These are phyloP conservation scores for Sclerotinia glacialis DNA, from an alignment of 2,329 filamentous ascomycete genomes.

Conservation along the genomic window DNA sequence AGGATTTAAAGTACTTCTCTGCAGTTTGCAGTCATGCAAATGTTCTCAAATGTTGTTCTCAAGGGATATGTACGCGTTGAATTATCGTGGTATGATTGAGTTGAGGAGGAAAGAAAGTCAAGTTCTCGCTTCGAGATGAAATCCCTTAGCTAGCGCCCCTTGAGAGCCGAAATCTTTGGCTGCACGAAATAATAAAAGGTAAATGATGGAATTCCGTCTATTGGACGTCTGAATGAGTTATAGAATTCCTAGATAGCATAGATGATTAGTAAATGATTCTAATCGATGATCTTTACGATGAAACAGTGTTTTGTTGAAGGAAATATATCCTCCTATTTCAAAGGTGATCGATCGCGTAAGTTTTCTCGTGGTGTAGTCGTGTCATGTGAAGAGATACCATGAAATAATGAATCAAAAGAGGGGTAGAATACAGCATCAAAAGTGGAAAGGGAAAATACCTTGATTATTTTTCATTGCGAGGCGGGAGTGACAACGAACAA, in stretches of 20 bases:
- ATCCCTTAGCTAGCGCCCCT: conserved; percentile 23
- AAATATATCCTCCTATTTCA: conserved; percentile 12
- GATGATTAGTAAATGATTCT: neutral
- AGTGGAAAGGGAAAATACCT: conserved; percentile 1
- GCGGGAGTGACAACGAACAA: neutral
- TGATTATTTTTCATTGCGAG: neutral
- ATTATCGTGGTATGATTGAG: conserved; percentile 20
- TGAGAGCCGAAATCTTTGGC: conserved; percentile 13
- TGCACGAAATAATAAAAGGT: conserved; percentile 13
- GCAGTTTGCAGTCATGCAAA: conserved; percentile 27
- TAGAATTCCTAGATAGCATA: neutral
- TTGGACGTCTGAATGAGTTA: neutral
- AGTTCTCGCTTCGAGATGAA: conserved; percentile 24
- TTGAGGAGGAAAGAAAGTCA: conserved; percentile 25
- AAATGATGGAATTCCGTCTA: neutral
- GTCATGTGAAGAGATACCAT: conserved; percentile 11
- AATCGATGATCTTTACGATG: neutral
- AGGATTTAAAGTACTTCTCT: conserved; percentile 31
- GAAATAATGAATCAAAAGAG: neutral
- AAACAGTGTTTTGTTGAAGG: neutral
- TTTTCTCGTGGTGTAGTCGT: conserved; percentile 16
- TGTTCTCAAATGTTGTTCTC: conserved; percentile 26
- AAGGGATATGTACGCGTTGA: conserved; percentile 27
- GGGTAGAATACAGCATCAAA: neutral
- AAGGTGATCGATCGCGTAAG: conserved; percentile 16